phyloP scores from a whole-genome alignment of 2,329 filamentous ascomycete genomes.

The Nothophoma quercina region DNA sequence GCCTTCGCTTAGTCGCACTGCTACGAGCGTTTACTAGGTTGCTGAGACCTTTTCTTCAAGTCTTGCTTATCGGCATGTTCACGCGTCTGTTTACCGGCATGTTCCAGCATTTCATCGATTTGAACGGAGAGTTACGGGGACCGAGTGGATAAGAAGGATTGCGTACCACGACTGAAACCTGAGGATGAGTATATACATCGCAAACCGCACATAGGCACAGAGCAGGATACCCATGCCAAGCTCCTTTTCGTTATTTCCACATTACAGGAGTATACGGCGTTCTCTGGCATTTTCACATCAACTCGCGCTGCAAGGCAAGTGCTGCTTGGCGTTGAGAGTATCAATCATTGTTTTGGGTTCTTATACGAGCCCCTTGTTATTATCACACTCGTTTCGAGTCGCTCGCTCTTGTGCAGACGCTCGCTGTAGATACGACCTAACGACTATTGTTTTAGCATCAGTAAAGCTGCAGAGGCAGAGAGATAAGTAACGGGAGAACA shows the following conservation, averaged over 20 bases:
- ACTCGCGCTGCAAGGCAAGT: constrained; percentile 7
- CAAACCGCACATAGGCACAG: constrained; percentile 11
- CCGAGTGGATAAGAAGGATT: neutral
- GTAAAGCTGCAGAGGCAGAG: too few species aligned
- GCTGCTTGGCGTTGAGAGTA: constrained; percentile 14
- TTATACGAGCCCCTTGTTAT: neutral
- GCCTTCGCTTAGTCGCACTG: constrained; percentile 33
- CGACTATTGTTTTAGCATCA: too few species aligned
- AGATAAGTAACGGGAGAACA: too few species aligned
- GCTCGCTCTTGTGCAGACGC: too few species aligned
- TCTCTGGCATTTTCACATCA: constrained; percentile 12
- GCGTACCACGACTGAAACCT: neutral
- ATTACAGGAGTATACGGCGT: constrained; percentile 9
- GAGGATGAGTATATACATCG: constrained; percentile 9
- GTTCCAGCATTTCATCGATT: constrained; percentile 1
- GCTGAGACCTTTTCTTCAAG: neutral
- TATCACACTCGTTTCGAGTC: constrained; percentile 6
- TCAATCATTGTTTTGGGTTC: neutral
- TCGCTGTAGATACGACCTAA: too few species aligned
- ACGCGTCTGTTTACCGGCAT: neutral
- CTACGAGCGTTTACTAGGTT: constrained; percentile 41
- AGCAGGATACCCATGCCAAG: constrained; percentile 12
- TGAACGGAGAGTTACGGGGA: neutral
- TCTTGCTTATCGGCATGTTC: neutral
- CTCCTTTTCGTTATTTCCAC: neutral